Base-by-base conservation (phyloP, 768 basidiomycete genomes). In the Hydnomerulius pinastri region DNA sequence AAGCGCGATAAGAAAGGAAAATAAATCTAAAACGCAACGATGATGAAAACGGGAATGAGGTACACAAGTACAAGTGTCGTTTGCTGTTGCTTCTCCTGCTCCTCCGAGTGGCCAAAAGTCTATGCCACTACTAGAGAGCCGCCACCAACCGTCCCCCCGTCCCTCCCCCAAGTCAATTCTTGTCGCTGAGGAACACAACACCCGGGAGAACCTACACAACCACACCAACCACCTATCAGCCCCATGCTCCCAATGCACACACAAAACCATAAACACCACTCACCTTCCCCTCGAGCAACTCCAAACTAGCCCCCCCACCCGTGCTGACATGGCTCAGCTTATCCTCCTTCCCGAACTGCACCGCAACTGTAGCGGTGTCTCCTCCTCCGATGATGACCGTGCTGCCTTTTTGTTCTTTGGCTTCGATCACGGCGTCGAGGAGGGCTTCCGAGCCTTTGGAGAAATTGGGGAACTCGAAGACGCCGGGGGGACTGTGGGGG, bases 201-300 rank as follows among this genome's bases (percentile, higher is more conserved):
- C 95, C 95, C 46, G 95, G 95, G 18, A 98, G 80, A 41, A 74
- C 83, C 90, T 92, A 54, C 35, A 32, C 2, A 17, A 48, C 21
- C 37, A 46, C 17, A 41, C 18, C 27, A n/a, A n/a, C n/a, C n/a
- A n/a, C n/a, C n/a, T n/a, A n/a, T 56, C 23, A 62, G 54, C 63
- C 30, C 63, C 56, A 41, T 35, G 36, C 30, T 21, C 39, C 43
- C 25, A 4, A 33, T 33, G 4, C 10, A 13, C 13, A 13, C 11
- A 49, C 15, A 21, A 20, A 40, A 33, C 7, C 7, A 24, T 1
- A 17, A 46, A 40, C 12, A 17, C 15, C 5, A 54, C 75, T 63
- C 62, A 92, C 94, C 86, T 99, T 99, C 72, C 96, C 96, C 77
- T 99, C 96, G 60, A 99, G 81, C 33, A 99, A 80, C 71, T 99